Percentiles rank a stretch among this genome's conserved stretches.
Evolutionary conservation across 768 basidiomycete species (phyloP).

Genomic region (Grammothele lineata): DNA sequence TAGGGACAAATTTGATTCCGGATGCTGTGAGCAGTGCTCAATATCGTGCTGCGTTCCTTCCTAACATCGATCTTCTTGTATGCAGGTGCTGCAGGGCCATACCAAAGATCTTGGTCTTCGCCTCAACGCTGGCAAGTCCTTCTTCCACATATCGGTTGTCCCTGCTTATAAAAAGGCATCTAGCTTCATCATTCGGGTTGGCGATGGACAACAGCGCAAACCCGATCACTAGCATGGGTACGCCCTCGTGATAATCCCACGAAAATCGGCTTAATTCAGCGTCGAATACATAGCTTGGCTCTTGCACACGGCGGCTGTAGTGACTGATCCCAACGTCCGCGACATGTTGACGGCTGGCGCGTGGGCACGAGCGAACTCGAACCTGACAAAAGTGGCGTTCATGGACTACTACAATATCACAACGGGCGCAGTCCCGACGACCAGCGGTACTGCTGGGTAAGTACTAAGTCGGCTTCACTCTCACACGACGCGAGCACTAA

Average conservation of each 20-base stretch:
- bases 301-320: slow-evolving; percentile 10
- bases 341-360: slow-evolving; percentile 5
- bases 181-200: not conserved
- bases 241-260: not conserved
- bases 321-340: slow-evolving; percentile 8
- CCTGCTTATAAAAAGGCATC: not conserved
- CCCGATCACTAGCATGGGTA: not conserved
- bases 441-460: slow-evolving; percentile 5
- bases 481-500: too few relatives aligned
- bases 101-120: slow-evolving; percentile 6
- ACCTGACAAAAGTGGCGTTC: slow-evolving; percentile 6
- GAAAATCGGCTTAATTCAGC: not conserved
- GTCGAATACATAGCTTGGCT: slow-evolving; percentile 14
- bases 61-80: not conserved
- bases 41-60: not conserved
- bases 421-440: not conserved
- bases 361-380: slow-evolving; percentile 3
- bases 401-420: slow-evolving; percentile 1
- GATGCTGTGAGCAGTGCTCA: slow-evolving; percentile 1
- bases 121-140: not conserved
- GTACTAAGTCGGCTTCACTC: not conserved
- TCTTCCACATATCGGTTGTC: too few relatives aligned
- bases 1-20: slow-evolving; percentile 7
- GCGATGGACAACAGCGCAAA: slow-evolving; percentile 4
- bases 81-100: slow-evolving; percentile 5